These are phyloP conservation scores for Hydnum rufescens DNA, from an alignment of 768 basidiomycete genomes.

Conservation along the genomic window DNA sequence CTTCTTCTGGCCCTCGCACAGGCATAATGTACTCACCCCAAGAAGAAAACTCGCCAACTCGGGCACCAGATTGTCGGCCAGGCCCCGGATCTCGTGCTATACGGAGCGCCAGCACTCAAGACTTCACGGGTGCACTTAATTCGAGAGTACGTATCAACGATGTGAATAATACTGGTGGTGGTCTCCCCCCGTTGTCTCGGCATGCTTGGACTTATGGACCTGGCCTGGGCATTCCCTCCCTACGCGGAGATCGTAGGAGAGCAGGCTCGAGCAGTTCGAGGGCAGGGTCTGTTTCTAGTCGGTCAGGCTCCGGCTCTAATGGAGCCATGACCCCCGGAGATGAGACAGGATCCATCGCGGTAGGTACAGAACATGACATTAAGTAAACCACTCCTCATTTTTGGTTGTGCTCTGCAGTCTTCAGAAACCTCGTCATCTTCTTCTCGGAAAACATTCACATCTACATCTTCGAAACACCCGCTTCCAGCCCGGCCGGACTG, in stretches of 20 bases:
- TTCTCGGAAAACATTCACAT: slow-evolving; percentile 57
- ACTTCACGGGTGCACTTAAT: neutral
- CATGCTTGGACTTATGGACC: slow-evolving; percentile 21
- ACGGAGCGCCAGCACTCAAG: neutral
- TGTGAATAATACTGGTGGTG: neutral
- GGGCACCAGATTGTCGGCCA: too few species aligned
- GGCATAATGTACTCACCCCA: too few species aligned
- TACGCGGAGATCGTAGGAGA: neutral
- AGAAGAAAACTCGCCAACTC: too few species aligned
- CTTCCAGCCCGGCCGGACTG: slow-evolving; percentile 72
- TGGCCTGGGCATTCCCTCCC: slow-evolving; percentile 21
- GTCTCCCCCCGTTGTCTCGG: neutral
- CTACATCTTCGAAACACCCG: slow-evolving; percentile 56
- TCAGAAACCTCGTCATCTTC: slow-evolving; percentile 37
- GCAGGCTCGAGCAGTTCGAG: slow-evolving; percentile 6
- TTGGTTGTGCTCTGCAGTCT: neutral
- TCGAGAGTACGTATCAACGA: neutral
- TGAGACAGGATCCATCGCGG: slow-evolving; percentile 57
- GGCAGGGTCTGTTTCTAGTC: slow-evolving; percentile 7
- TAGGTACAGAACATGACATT: slow-evolving; percentile 26
- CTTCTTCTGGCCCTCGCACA: too few species aligned
- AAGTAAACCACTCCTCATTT: neutral
- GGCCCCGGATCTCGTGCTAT: neutral
- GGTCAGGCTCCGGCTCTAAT: slow-evolving; percentile 13
- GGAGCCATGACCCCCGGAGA: slow-evolving; percentile 46